Base-by-base conservation (phyloP, 2,329 filamentous ascomycete species). In the Colletotrichum sublineola region DNA sequence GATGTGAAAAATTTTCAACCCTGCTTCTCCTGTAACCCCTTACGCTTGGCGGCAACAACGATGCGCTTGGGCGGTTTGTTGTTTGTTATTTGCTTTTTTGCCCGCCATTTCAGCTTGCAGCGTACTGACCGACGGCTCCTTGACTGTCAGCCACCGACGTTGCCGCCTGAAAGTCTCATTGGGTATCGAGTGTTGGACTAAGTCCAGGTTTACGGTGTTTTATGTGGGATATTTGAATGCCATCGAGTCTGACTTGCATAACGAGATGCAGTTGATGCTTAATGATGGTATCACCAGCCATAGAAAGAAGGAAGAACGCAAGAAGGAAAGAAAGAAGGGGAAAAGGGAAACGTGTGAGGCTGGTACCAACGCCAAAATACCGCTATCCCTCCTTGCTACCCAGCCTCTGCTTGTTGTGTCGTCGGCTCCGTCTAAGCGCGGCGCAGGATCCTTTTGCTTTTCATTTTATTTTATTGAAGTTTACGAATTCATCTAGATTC, bases 1-100 rank as follows among this genome's bases (percentile, higher is more conserved):
- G 36, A 31, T 18, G 61, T 40, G 48, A 52, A 63, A 63, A 53
- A 9, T 63, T 63, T 63, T 63, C 33, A 40, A 42, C 36, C 46
- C 46, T 42, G 9, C 36, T 42, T 53, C 46, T 52, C 61, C n/a
- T 11, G 20, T 20, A 5, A 15, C 33, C 14, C 61, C 61, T 42
- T 42, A n/a, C 46, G 36, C 20, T 18, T 44, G 6, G 42, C 58
- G 9, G 42, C 15, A 44, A n/a, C 20, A 3, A n/a, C 14, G 29
- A 29, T 61, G 42, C 58, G 58, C 58, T 62, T 24, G n/a, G 31
- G 44, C 18, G 20, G 33, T 24, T 57, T 40, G 53, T 20, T 24
- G 33, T 57, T 57, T 40, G 58, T 29, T 24, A 2, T 24, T 57
- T 40, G 53, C 33, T 44, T 44, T 61, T 46, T 36, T 36, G 11